phyloP scores from a whole-genome alignment of 331 rosid genomes.

The Pyrus hybrid region DNA sequence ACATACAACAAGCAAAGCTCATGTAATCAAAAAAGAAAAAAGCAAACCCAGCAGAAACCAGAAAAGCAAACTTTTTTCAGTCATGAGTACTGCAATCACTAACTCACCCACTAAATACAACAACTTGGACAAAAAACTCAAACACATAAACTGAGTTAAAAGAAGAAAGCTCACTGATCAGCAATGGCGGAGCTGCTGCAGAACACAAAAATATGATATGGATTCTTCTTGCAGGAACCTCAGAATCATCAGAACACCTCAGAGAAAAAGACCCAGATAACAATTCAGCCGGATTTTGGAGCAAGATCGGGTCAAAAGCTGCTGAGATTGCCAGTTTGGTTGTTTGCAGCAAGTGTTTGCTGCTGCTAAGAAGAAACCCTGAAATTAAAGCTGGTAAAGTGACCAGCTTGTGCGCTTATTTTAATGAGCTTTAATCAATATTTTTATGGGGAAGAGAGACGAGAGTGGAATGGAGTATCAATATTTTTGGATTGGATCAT shows the following conservation, averaged over 20 bases:
- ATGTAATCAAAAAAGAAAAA: neutral
- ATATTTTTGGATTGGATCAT: too few relatives aligned
- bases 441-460: neutral
- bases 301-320: constrained; percentile 21
- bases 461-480: too few relatives aligned
- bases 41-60: constrained; percentile 17
- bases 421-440: neutral
- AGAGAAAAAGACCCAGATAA: neutral
- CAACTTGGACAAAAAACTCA: neutral
- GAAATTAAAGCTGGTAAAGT: constrained; percentile 32
- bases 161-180: constrained; percentile 24
- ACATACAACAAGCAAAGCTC: constrained; percentile 16
- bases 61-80: constrained; percentile 3
- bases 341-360: constrained; percentile 18
- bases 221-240: neutral
- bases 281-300: neutral
- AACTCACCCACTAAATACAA: neutral
- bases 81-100: neutral
- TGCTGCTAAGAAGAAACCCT: constrained; percentile 16
- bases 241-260: neutral
- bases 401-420: constrained; percentile 13
- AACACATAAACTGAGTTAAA: neutral
- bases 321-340: constrained; percentile 16
- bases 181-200: neutral
- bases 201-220: neutral